These are phyloP conservation scores for Solanum dulcamara DNA, from an alignment of 257 asterid species.

Conservation along the genomic window DNA sequence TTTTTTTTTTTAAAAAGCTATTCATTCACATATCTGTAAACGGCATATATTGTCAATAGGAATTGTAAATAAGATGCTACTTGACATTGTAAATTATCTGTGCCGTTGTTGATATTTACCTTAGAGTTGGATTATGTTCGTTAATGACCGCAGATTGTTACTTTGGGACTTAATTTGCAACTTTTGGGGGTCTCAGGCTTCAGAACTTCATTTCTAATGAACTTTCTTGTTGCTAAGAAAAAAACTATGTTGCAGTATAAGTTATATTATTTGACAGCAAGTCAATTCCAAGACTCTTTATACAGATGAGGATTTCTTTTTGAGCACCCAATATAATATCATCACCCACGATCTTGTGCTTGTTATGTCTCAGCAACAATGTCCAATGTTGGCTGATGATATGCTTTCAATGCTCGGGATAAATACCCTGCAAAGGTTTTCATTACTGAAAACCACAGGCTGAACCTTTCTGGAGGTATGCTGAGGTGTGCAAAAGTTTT, in stretches of 20 bases:
- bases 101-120: background rate
- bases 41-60: background rate
- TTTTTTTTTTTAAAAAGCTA: too few species aligned
- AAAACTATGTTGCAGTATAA: background rate
- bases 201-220: background rate
- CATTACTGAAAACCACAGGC: constrained; percentile 81
- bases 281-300: constrained; percentile 52
- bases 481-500: constrained; percentile 43
- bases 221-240: background rate
- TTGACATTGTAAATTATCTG: background rate
- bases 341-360: background rate
- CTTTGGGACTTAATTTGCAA: background rate
- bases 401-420: constrained; percentile 89
- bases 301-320: constrained; percentile 47
- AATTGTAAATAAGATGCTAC: background rate
- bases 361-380: background rate
- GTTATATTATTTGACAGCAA: background rate
- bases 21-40: background rate
- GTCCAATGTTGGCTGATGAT: constrained; percentile 87
- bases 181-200: background rate
- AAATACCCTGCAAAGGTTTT: constrained; percentile 93
- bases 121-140: background rate
- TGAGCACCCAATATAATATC: background rate
- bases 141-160: background rate
- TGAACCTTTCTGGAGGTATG: constrained; percentile 83